Base-by-base conservation (phyloP, 1,139 yeast species). In the Nakaseomyces kungkrabaensis region DNA sequence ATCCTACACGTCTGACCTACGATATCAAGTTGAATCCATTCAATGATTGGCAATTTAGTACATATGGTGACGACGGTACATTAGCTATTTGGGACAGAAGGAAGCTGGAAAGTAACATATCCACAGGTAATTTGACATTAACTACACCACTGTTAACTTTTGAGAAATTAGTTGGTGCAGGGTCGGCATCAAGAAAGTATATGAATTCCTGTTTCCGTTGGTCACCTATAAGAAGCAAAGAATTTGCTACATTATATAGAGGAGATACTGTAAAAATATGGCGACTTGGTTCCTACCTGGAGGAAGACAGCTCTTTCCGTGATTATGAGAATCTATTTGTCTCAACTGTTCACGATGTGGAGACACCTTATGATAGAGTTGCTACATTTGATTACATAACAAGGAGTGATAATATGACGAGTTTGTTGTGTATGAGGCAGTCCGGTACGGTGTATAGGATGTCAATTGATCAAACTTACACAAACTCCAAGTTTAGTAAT, bases 11-110 rank as follows among this genome's bases (percentile, higher is more conserved):
- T 57, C 79, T 86, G 54, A 81, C 90, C 0, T 73, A 79, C 56
- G 86, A 86, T 10, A 74, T 90, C 44, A 73, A 77, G 8, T 72
- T 83, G 40, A 92, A 87, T 61, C 92, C 85, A 4, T 79, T 81
- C 59, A 74, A 77, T 52, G 75, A 75, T 37, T 74, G 78, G 65
- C 75, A 78, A 56, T 86, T 88, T 65, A 79, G 87, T 38, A 81
- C 95, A 0, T 78, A 78, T 56, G 78, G 88, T 48, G 96, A 88
- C 58, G 94, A 86, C 60, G 96, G 96, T 1, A 78, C 94, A 0
- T 69, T 89, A 51, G 82, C 92, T 0, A 74, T 89, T 11, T 90
- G 96, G 95, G 97, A 90, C 64, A 75, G 95, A 53, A 74, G 97
- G 52, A 81, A 77, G 56, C 66, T 88, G 53, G 58, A 70, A 40